A percentile compares a stretch with the other conserved stretches of the same genome.
These are phyloP conservation scores for Fraxinus paxiana DNA, from an alignment of 305 asterid genomes.

Conservation along the genomic window DNA sequence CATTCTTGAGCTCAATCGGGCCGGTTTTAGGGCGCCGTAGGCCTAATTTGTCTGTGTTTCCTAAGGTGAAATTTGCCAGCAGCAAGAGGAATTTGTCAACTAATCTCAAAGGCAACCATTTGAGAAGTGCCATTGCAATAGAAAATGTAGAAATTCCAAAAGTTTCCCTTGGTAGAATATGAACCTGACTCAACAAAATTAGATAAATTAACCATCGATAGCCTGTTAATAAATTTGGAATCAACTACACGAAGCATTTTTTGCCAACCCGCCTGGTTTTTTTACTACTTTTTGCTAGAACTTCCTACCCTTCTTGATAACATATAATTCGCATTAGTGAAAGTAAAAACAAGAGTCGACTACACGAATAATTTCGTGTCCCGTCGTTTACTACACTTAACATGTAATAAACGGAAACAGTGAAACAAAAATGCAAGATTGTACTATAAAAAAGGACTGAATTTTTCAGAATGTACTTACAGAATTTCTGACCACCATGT, in stretches of 20 bases:
- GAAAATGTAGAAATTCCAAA: conserved; percentile 71
- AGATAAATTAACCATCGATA: neutral
- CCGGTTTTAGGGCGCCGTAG: conserved; percentile 86
- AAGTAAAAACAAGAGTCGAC: neutral
- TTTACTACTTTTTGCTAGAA: neutral
- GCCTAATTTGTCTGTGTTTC: conserved; percentile 61
- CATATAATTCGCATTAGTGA: neutral
- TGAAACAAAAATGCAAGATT: neutral
- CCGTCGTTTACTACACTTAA: neutral
- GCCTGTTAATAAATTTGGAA: neutral
- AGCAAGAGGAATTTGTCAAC: conserved; percentile 66
- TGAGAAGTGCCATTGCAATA: conserved; percentile 60
- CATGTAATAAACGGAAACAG: neutral
- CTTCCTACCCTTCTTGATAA: neutral
- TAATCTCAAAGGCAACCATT: conserved; percentile 64
- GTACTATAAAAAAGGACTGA: neutral
- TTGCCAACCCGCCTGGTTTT: neutral
- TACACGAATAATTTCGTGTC: too few relatives aligned
- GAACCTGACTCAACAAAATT: conserved; percentile 45
- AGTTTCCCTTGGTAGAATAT: conserved; percentile 80
- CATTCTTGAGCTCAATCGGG: conserved; percentile 77
- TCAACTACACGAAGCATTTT: neutral
- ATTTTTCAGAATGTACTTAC: conserved; percentile 34
- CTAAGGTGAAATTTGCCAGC: conserved; percentile 50
- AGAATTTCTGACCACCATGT: conserved; percentile 74